Percentiles rank a stretch among this genome's conserved stretches.
phyloP scores from a whole-genome alignment of 2,329 filamentous ascomycete genomes.

The Aurifilum marmelostoma region DNA sequence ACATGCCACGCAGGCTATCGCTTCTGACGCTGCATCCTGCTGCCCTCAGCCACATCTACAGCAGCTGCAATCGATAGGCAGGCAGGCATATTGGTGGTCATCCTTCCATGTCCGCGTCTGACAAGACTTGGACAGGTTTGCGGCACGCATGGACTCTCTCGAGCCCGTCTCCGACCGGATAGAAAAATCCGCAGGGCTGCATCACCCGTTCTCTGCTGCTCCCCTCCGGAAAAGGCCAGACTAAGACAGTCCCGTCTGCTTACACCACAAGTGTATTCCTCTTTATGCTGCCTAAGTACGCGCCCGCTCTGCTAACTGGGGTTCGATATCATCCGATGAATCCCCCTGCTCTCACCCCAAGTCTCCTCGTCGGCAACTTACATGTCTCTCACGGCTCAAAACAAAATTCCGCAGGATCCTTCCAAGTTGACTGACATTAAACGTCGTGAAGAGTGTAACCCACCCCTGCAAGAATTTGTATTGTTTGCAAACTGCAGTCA shows the following conservation, averaged over 20 bases:
- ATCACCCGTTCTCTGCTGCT: background rate
- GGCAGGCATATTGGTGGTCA: constrained; percentile 1
- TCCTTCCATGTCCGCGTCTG: constrained; percentile 1
- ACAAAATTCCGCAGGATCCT: constrained; percentile 12
- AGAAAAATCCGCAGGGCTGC: constrained; percentile 11
- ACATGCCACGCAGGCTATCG: background rate
- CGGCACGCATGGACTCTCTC: background rate
- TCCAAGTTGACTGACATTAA: constrained; percentile 8
- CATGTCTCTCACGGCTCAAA: background rate
- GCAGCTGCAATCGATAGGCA: background rate
- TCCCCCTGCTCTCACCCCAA: background rate
- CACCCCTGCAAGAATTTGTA: constrained; percentile 16
- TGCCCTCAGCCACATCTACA: background rate
- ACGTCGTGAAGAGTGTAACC: constrained; percentile 3
- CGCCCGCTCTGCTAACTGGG: background rate
- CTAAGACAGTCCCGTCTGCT: background rate
- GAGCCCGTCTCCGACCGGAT: background rate
- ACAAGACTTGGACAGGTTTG: background rate
- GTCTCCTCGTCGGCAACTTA: background rate
- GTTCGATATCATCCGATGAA: background rate
- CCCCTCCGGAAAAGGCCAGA: background rate
- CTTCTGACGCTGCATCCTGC: background rate
- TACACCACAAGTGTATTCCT: constrained; percentile 5
- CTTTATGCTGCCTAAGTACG: constrained; percentile 6
- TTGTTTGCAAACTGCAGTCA: constrained; percentile 12